Evolutionary conservation across 2,329 filamentous ascomycete species (phyloP).

Genomic region (Phyllosticta citribraziliensis): DNA sequence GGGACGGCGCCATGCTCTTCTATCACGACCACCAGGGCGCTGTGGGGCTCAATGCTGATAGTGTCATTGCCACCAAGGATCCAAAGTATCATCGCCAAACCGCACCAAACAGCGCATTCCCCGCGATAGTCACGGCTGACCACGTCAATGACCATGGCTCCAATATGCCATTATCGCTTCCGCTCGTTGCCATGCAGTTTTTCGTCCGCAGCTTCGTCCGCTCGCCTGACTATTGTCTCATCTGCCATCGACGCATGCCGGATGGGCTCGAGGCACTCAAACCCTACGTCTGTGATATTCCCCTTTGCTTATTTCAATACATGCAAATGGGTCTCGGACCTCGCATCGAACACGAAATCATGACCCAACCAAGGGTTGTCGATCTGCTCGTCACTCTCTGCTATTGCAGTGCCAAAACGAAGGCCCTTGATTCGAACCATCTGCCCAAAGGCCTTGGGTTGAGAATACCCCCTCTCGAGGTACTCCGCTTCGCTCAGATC

Average conservation of each 20-base stretch:
- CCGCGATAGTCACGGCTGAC: conserved; percentile 40
- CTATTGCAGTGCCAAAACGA: conserved; percentile 45
- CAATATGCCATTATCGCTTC: conserved; percentile 39
- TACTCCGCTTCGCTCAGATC: conserved; percentile 12
- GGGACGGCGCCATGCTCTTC: conserved; percentile 57
- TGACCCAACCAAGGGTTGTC: conserved; percentile 69
- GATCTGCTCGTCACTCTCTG: conserved; percentile 79
- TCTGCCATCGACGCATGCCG: conserved; percentile 63
- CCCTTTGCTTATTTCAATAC: conserved; percentile 79
- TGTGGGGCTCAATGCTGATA: not conserved
- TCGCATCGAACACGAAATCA: conserved; percentile 74
- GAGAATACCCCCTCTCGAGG: conserved; percentile 34
- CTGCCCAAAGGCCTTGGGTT: conserved; percentile 48
- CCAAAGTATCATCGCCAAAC: not conserved
- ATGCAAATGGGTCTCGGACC: conserved; percentile 78
- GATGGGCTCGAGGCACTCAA: conserved; percentile 60
- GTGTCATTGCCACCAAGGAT: conserved; percentile 14
- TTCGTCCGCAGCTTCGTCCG: conserved; percentile 64
- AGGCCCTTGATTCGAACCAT: not conserved
- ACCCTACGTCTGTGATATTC: conserved; percentile 63
- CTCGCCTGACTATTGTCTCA: conserved; percentile 79
- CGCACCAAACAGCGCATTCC: conserved; percentile 24
- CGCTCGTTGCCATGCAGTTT: conserved; percentile 60
- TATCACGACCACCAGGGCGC: conserved; percentile 5
- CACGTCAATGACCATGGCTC: conserved; percentile 32